Percentiles rank a stretch among this genome's conserved stretches.
Evolutionary conservation across 176 grass and related monocot species (phyloP).

Genomic region (Bothriochloa decipiens): DNA sequence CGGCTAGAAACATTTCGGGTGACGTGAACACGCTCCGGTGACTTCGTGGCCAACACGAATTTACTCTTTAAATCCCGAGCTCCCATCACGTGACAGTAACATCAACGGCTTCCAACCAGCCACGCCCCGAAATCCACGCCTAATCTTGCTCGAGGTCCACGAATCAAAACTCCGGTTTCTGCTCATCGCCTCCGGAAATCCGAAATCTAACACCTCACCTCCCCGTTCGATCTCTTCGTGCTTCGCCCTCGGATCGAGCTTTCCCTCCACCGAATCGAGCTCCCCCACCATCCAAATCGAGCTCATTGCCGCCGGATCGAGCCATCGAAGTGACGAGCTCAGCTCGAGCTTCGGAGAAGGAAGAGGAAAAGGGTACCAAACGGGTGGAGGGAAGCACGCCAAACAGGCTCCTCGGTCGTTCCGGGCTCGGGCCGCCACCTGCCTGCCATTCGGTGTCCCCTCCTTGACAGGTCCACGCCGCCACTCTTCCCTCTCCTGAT

Average conservation of each 20-base stretch:
- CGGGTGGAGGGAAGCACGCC: not conserved
- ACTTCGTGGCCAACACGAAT: too few species aligned
- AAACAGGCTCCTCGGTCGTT: not conserved
- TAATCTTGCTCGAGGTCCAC: too few species aligned
- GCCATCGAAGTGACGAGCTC: not conserved
- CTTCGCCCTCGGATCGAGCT: not conserved
- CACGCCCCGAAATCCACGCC: too few species aligned
- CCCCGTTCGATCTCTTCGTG: not conserved
- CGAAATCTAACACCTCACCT: not conserved
- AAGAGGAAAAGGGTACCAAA: not conserved
- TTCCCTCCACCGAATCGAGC: not conserved
- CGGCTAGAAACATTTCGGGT: too few species aligned
- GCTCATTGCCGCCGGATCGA: not conserved
- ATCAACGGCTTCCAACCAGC: too few species aligned
- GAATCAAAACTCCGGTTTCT: too few species aligned
- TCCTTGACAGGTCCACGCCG: not conserved
- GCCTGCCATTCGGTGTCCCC: not conserved
- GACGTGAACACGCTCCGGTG: too few species aligned
- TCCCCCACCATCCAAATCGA: not conserved
- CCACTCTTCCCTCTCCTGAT: not conserved
- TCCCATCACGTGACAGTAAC: too few species aligned
- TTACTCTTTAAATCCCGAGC: too few species aligned
- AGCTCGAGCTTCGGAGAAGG: not conserved
- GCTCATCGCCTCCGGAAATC: too few species aligned
- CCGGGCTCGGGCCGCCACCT: not conserved